Evolutionary conservation across 1,284 basidiomycete genomes (phyloP), one percentile per base, ranked within the genome.

Genomic region (Grifola frondosa): DNA sequence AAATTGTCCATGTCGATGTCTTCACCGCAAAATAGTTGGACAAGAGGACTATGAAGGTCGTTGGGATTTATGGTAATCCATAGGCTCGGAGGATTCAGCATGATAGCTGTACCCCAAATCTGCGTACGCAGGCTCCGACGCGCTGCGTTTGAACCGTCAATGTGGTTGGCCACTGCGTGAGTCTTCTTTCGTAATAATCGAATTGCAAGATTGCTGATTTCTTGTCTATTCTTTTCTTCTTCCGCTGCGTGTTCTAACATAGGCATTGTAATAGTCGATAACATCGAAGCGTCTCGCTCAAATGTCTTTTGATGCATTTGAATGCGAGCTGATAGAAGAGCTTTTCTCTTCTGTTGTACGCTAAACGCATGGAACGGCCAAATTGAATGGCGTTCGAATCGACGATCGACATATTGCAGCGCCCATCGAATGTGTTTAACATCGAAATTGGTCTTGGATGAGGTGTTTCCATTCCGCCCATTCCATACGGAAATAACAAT

Each of bases 1-100:
- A n/a, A n/a, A n/a, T n/a, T n/a, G n/a, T 72, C 64, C 23, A 73
- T 29, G 31, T 72, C 49, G 5, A 73, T 68, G 0, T 67, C 39
- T 34, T 63, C 58, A 0, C 72, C 67, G 0, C 62, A 56, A 16
- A 73, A 60, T 0, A 73, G 45, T 37, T 75, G 69, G 0, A 55
- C 65, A 13, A 67, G 53, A 0, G 54, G 61, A 44, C 64, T 53
- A 37, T 64, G 54, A 1, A 58, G 21, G 36, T 65, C 55, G 9
- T 35, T 19, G 0, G 58, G 63, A 47, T 64, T 63, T 22, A 64
- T 55, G 23, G 58, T 48, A 40, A 66, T 25, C 59, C 54, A 55
- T 3, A 61, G 30, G 3, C 30, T 48, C 8, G 51, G 46, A 29
- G 59, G 47, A 23, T 39, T 31, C 19, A 44, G 28, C 19, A 35